A percentile compares a stretch with the other conserved stretches of the same genome.
Conservation (phyloP, 2,329 filamentous ascomycete species). For the Zelopaecilomyces penicillatus region DNA sequence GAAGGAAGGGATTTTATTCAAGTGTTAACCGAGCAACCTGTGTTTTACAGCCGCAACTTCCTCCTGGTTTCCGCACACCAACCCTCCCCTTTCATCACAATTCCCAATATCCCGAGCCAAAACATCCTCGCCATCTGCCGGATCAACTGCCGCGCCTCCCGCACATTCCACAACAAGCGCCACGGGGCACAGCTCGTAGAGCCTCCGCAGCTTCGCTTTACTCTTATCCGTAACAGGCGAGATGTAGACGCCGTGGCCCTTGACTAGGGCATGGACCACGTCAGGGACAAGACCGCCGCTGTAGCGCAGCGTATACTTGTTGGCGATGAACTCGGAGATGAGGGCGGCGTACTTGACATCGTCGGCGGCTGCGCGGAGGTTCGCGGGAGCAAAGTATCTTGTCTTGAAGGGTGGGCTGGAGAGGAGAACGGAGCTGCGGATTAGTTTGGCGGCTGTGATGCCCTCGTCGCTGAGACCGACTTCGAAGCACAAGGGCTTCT, state of each 20-base stretch:
- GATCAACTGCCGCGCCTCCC: conserved; percentile 47
- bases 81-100: conserved; percentile 41
- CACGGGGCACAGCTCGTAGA: conserved; percentile 54
- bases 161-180: conserved; percentile 53
- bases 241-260: conserved; percentile 54
- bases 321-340: conserved; percentile 39
- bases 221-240: conserved; percentile 45
- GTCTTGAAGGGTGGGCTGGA: conserved; percentile 33
- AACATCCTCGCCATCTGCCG: conserved; percentile 31
- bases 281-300: conserved; percentile 54
- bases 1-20: neutral
- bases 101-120: conserved; percentile 29
- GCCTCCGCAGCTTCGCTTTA: conserved; percentile 47
- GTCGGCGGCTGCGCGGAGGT: conserved; percentile 49
- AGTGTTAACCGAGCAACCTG: conserved; percentile 10
- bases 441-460: conserved; percentile 24
- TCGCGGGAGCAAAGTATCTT: conserved; percentile 55
- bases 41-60: conserved; percentile 35
- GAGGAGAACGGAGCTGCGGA: conserved; percentile 34
- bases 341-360: conserved; percentile 40
- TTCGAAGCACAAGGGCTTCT: conserved; percentile 39
- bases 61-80: conserved; percentile 42
- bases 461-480: conserved; percentile 30
- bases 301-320: conserved; percentile 52
- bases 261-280: conserved; percentile 49